Percentiles rank a stretch among this genome's conserved stretches.
Evolutionary conservation across 179 eudicot genomes (phyloP).

Genomic region (Beta lomatogona): DNA sequence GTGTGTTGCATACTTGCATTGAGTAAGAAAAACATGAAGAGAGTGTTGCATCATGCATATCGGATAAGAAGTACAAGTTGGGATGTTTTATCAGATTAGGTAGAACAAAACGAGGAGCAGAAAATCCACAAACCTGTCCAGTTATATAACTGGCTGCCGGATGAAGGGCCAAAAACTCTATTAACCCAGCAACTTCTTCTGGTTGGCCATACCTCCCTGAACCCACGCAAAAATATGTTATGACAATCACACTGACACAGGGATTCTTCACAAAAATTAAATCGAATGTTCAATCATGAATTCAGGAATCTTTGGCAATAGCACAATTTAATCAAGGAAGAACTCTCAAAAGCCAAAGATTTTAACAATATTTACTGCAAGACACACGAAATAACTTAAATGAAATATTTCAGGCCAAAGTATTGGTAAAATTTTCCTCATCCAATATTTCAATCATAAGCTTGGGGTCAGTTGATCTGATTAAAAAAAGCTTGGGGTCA

Average conservation of each 20-base stretch:
- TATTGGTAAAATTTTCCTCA: too few relatives aligned
- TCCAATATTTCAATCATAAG: neutral
- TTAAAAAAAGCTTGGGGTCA: too few relatives aligned
- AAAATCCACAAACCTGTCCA: conserved; percentile 59
- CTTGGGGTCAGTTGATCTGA: neutral
- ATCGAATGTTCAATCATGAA: neutral
- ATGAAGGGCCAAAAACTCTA: conserved; percentile 74
- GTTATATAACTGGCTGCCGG: conserved; percentile 85
- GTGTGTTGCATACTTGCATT: too few relatives aligned
- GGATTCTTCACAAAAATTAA: neutral
- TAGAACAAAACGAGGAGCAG: neutral
- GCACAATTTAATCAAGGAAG: neutral
- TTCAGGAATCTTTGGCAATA: neutral
- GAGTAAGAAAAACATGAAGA: too few relatives aligned
- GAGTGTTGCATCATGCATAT: too few relatives aligned
- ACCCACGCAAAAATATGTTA: neutral
- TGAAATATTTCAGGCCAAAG: neutral
- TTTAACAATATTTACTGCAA: neutral
- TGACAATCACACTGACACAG: neutral
- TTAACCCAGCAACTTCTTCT: conserved; percentile 84
- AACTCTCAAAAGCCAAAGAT: neutral
- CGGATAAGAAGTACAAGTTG: too few relatives aligned
- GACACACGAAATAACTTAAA: neutral
- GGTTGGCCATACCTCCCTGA: conserved; percentile 41
- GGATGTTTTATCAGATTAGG: too few relatives aligned